These are phyloP conservation scores for Vinca minor DNA, from an alignment of 257 asterid species.

Conservation along the genomic window DNA sequence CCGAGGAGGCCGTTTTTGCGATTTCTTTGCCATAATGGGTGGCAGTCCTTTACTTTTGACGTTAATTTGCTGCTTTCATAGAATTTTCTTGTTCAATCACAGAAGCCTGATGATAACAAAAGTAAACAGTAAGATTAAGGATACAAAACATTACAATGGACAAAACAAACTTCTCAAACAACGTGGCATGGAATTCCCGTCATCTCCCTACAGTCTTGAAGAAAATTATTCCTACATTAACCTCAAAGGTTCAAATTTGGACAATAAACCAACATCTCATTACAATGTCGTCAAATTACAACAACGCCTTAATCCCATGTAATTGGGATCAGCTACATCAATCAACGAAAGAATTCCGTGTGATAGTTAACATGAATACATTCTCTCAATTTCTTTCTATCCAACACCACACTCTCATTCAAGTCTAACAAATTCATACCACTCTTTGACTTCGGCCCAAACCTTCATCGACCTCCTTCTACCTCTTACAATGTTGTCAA, in stretches of 20 bases:
- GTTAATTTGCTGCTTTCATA: conserved; percentile 21
- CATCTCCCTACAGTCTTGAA: not conserved
- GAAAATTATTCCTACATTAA: not conserved
- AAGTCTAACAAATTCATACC: no score
- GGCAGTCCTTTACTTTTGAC: conserved; percentile 5
- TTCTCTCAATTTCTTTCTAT: no score
- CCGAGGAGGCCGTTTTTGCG: conserved; percentile 42
- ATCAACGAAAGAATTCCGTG: no score
- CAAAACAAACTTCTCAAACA: not conserved
- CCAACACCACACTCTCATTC: no score
- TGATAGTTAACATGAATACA: no score
- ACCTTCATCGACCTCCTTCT: no score
- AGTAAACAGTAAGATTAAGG: not conserved
- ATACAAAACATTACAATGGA: not conserved
- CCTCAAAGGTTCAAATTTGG: not conserved
- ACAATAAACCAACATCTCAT: not conserved
- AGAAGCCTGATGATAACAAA: conserved; percentile 19
- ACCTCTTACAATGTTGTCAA: no score
- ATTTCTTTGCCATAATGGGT: conserved; percentile 63
- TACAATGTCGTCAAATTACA: not conserved
- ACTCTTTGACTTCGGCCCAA: no score
- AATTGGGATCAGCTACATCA: no score
- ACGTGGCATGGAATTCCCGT: no score
- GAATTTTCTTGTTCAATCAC: conserved; percentile 12
- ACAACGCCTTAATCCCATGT: no score